Conservation (phyloP, 192 early-diverging fungal species). For the Podochytrium sp. region DNA sequence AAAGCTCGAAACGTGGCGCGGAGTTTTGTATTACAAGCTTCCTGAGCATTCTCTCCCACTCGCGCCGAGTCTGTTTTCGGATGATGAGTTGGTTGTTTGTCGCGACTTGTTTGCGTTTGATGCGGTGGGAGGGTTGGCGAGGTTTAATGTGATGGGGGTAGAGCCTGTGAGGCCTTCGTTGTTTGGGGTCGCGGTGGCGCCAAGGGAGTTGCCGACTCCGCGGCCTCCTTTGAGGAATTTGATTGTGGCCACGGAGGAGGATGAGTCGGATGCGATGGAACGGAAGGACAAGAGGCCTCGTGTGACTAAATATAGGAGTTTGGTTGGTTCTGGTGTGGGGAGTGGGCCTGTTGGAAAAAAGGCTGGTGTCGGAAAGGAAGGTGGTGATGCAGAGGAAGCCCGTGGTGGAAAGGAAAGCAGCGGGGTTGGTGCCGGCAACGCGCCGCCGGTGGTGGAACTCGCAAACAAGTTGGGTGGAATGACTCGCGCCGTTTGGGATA, state of each 20-base stretch:
- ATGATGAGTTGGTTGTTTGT: conserved; percentile 10
- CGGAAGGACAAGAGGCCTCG: not conserved
- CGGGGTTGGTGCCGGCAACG: too few species aligned
- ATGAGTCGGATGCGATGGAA: not conserved
- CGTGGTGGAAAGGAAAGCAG: not conserved
- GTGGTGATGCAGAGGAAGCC: not conserved
- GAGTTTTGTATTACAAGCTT: conserved; percentile 17
- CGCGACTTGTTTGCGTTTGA: conserved; percentile 16
- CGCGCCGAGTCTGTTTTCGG: not conserved
- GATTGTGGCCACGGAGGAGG: not conserved
- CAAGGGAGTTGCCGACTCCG: conserved; percentile 6
- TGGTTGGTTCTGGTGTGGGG: not conserved
- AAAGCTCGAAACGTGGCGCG: conserved; percentile 17
- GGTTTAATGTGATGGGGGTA: not conserved
- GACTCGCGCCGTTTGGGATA: too few species aligned
- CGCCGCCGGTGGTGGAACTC: too few species aligned
- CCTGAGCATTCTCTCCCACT: not conserved
- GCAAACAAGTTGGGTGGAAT: too few species aligned
- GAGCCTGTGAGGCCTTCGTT: too few species aligned
- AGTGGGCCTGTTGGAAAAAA: not conserved
- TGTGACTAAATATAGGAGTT: too few species aligned
- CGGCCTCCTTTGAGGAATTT: conserved; percentile 9
- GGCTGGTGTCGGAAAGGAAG: not conserved
- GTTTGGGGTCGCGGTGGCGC: not conserved
- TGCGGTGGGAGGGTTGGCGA: not conserved